These are phyloP conservation scores for Thermothelomyces thermophilus DNA, from an alignment of 2,329 filamentous ascomycete genomes.

Conservation along the genomic window DNA sequence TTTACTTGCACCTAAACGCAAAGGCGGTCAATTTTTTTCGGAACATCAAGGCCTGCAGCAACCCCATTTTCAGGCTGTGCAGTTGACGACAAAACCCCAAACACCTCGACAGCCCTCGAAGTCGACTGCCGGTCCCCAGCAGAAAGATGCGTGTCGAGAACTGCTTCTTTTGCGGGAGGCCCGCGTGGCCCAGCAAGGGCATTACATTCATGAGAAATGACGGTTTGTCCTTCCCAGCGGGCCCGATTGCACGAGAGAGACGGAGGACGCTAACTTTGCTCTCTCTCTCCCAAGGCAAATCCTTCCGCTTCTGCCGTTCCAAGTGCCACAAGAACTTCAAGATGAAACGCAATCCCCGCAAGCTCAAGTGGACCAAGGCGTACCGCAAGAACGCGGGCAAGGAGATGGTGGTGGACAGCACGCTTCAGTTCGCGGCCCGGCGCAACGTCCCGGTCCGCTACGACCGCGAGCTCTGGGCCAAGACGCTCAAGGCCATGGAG, in stretches of 20 bases:
- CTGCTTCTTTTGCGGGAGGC: constrained; percentile 31
- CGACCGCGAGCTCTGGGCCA: constrained; percentile 83
- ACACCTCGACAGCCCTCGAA: constrained; percentile 13
- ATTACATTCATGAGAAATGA: constrained; percentile 49
- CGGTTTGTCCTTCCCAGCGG: constrained; percentile 26
- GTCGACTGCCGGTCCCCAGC: constrained; percentile 6
- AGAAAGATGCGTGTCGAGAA: constrained; percentile 26
- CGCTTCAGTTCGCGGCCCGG: constrained; percentile 83
- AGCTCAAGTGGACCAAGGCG: constrained; percentile 95
- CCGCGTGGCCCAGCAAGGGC: constrained; percentile 50
- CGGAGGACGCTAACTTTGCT: background rate
- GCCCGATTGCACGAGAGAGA: background rate
- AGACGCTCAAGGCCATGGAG: constrained; percentile 88
- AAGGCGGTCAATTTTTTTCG: constrained; percentile 25
- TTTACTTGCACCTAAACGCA: constrained; percentile 11
- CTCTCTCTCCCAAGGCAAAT: constrained; percentile 27
- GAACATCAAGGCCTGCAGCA: constrained; percentile 7
- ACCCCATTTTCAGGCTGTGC: constrained; percentile 12
- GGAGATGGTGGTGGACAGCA: constrained; percentile 87
- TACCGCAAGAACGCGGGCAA: constrained; percentile 81
- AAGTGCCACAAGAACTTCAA: constrained; percentile 72
- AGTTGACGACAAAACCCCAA: constrained; percentile 7
- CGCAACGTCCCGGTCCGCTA: constrained; percentile 94
- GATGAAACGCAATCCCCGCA: constrained; percentile 96
- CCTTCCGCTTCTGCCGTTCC: constrained; percentile 54